Evolutionary conservation across 2,329 filamentous ascomycete genomes (phyloP), one percentile per base, ranked within the genome.

Genomic region (Calonectria montana): DNA sequence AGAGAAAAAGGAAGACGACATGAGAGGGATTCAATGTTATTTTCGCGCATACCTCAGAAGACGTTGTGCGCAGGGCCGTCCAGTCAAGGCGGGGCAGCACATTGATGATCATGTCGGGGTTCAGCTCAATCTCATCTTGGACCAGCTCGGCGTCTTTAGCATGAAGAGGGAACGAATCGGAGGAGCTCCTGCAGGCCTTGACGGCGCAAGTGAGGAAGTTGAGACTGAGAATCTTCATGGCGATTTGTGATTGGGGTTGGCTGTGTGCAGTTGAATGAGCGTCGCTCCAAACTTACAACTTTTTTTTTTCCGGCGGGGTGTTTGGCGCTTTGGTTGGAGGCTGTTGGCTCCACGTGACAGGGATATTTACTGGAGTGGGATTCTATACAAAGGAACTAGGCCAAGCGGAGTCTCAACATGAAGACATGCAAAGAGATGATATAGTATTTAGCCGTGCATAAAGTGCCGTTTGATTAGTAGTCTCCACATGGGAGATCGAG

Each of bases 131-230:
- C 75, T 97, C 94, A 78, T 97, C 94, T 79, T 95, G 92, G 77
- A 96, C 95, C 27, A 99, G 92, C 83, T 98, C 95, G 65, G 94
- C 96, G 80, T 98, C 95, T 80, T 93, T 93, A 68, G 97, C 96
- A 83, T 98, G 97, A 18, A 99, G 89, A 2, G 97, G 97, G 81
- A 97, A 98, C 27, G 95, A 94, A 65, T 90, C 86, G 7, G 93
- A 88, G 37, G 93, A 92, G 69, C 91, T 90, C 86, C 97, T 98
- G 93, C 97, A 99, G 69, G 94, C 89, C 88, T 98, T 98, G 82
- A 97, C 94, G 73, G 97, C 96, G 88, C 97, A 99, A 80, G 95
- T 97, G 76, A 98, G 88, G 85, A 99, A 99, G 86, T 98, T 98
- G 80, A 97, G 92, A 73, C 95, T 98, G 65, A 98, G 91, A 74